phyloP scores from a whole-genome alignment of 225 moss, liverwort and hornwort genomes.

The Thuidium tamariscinum region DNA sequence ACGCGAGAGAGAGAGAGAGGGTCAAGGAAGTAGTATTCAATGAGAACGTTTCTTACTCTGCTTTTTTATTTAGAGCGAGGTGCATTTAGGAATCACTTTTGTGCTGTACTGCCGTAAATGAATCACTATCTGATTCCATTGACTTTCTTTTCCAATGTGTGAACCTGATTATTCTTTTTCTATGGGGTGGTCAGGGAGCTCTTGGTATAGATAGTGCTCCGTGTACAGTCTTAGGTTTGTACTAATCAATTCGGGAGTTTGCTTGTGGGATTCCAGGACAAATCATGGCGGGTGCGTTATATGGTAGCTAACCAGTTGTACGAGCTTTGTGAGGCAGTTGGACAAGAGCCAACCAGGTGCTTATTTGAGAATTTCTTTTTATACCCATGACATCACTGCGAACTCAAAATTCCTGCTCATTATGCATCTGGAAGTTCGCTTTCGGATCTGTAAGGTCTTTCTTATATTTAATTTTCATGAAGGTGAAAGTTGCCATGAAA shows the following conservation, averaged over 20 bases:
- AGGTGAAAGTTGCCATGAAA: neutral
- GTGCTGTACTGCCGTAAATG: neutral
- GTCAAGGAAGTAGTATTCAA: neutral
- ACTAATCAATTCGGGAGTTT: neutral
- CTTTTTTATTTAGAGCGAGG: neutral
- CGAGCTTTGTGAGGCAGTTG: conserved; percentile 97
- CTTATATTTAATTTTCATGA: neutral
- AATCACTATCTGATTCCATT: neutral
- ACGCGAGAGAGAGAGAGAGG: neutral
- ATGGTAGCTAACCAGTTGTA: conserved; percentile 99
- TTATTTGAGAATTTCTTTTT: neutral
- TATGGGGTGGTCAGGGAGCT: neutral
- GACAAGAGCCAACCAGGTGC: conserved; percentile 86
- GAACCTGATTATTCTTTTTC: neutral
- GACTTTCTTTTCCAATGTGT: neutral
- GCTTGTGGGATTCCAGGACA: conserved; percentile 55
- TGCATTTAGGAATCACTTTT: neutral
- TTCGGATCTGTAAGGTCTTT: neutral
- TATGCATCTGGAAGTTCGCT: neutral
- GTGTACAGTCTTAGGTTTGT: neutral
- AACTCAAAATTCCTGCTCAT: neutral
- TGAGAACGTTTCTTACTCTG: neutral
- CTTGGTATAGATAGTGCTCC: neutral
- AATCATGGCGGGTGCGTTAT: conserved; percentile 96
- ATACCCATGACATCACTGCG: neutral